Conservation (phyloP, 495 filamentous ascomycete genomes). For the Talaromyces wortmannii region DNA sequence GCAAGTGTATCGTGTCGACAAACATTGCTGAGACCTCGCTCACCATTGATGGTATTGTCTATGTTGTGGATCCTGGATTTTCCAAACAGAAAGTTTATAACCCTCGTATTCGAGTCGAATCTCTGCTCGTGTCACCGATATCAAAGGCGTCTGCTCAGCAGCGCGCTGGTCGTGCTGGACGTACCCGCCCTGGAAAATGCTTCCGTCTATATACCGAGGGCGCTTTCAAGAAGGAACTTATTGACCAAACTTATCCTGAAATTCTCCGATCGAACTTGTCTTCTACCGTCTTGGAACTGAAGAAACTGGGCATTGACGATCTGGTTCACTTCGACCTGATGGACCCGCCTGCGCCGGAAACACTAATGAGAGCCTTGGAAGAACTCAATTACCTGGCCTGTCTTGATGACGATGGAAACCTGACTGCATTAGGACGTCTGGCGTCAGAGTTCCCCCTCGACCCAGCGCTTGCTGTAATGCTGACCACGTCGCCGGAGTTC, state of each 20-base stretch:
- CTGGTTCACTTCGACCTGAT: constrained; percentile 98
- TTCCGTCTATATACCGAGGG: constrained; percentile 94
- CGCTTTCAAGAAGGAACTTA: constrained; percentile 97
- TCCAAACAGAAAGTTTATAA: constrained; percentile 99
- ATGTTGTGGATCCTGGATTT: constrained; percentile 97
- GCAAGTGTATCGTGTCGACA: constrained; percentile 93
- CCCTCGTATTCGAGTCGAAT: constrained; percentile 92
- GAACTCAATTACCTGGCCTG: constrained; percentile 97
- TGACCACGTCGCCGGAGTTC: constrained; percentile 95
- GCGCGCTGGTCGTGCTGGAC: constrained; percentile 95
- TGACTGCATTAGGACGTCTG: constrained; percentile 76
- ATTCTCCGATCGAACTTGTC: constrained; percentile 90
- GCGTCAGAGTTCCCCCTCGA: constrained; percentile 97
- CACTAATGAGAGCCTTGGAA: constrained; percentile 95
- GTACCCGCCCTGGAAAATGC: constrained; percentile 95
- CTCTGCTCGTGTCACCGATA: constrained; percentile 89
- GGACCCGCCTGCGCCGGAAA: constrained; percentile 98
- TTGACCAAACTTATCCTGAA: constrained; percentile 94
- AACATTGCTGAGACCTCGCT: constrained; percentile 98
- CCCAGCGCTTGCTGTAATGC: constrained; percentile 92
- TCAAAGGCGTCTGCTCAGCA: constrained; percentile 99
- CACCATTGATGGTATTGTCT: constrained; percentile 98
- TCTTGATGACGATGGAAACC: constrained; percentile 89
- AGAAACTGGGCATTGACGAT: constrained; percentile 94
- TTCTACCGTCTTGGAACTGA: constrained; percentile 90